These are phyloP conservation scores for Asparagopsis taxiformis DNA, from an alignment of 31 red algal species.

Conservation along the genomic window DNA sequence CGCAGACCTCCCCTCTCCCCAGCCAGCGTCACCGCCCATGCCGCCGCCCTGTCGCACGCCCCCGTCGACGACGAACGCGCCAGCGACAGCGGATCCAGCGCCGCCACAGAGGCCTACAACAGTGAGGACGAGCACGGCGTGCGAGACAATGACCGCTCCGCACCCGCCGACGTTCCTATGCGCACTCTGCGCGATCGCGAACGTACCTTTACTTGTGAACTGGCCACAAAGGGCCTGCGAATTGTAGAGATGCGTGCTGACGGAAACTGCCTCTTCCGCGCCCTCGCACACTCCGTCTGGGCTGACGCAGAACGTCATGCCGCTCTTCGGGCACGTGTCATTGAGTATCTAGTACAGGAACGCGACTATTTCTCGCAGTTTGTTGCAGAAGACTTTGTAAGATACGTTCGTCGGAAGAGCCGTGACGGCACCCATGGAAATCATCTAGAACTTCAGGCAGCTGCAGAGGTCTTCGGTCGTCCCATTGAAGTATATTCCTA, in stretches of 20 bases:
- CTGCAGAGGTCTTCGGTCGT: constrained; percentile 52
- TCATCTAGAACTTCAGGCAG: constrained; percentile 67
- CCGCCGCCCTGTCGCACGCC: background rate
- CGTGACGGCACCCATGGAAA: constrained; percentile 67
- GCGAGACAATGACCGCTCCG: no score
- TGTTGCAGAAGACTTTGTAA: constrained; percentile 67
- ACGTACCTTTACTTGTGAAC: constrained; percentile 11
- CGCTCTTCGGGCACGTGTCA: constrained; percentile 35
- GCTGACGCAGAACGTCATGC: constrained; percentile 35
- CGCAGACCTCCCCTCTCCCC: background rate
- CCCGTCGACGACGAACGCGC: constrained; percentile 38
- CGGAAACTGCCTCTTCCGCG: constrained; percentile 71
- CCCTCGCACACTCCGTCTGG: constrained; percentile 48
- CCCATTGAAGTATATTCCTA: constrained; percentile 70
- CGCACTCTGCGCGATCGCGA: constrained; percentile 42
- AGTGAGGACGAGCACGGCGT: constrained; percentile 55
- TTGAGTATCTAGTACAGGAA: constrained; percentile 60
- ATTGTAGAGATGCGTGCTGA: constrained; percentile 65
- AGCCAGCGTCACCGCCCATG: background rate
- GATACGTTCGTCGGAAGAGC: constrained; percentile 58
- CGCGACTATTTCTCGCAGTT: constrained; percentile 72
- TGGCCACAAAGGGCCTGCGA: constrained; percentile 37
- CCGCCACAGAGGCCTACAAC: constrained; percentile 38
- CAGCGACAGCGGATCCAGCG: constrained; percentile 46
- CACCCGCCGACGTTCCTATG: constrained; percentile 3